Conservation (phyloP, 129 eudicot species). For the Tagetes erecta region DNA sequence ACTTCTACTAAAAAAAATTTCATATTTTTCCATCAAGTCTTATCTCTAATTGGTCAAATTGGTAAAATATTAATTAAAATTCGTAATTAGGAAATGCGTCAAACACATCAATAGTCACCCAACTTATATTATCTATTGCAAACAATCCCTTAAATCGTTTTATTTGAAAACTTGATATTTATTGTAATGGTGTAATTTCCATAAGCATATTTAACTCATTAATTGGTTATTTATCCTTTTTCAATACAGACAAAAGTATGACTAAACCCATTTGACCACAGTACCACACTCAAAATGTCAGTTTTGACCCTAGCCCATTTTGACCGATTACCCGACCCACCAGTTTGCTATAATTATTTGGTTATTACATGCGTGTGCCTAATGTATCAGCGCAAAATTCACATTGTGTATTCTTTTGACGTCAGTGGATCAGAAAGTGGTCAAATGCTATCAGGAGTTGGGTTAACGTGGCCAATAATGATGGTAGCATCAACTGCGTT, state of each 20-base stretch:
- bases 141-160: neutral
- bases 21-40: too few species aligned
- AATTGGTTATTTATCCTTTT: too few species aligned
- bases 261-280: neutral
- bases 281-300: neutral
- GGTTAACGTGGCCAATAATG: conserved; percentile 69
- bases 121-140: neutral
- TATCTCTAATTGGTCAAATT: neutral
- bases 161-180: conserved; percentile 6
- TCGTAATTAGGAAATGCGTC: neutral
- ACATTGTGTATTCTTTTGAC: conserved; percentile 20
- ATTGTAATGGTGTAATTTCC: neutral
- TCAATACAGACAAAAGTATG: neutral
- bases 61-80: neutral
- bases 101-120: neutral
- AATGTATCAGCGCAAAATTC: neutral
- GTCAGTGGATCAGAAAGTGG: conserved; percentile 75
- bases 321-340: neutral
- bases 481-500: conserved; percentile 90
- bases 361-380: neutral
- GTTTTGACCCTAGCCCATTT: neutral
- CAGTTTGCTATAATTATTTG: neutral
- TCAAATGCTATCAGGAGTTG: conserved; percentile 79
- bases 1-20: neutral
- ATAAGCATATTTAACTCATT: neutral